Percentiles rank a stretch among this genome's conserved stretches.
phyloP scores from a whole-genome alignment of 352 stramenopile species.

The Pythium coloratum region DNA sequence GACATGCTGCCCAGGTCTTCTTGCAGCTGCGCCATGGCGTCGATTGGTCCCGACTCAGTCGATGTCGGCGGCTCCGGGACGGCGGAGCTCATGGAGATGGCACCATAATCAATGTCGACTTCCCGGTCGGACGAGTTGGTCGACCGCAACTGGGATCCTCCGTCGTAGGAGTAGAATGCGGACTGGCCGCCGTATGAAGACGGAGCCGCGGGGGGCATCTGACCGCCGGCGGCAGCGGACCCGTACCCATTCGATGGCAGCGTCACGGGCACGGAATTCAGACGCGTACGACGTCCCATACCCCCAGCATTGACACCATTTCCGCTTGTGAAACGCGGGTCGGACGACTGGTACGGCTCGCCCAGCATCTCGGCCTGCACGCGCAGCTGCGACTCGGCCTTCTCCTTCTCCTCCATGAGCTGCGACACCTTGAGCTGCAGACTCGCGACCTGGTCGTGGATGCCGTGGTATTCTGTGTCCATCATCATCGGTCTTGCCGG shows the following conservation, averaged over 20 bases:
- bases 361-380: conserved; percentile 65
- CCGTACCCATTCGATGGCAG: conserved; percentile 22
- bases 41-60: conserved; percentile 9
- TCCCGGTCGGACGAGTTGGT: conserved; percentile 24
- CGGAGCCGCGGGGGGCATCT: not conserved
- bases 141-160: conserved; percentile 15
- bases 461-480: conserved; percentile 42
- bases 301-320: not conserved
- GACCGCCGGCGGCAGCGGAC: not conserved
- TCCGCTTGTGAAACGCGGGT: not conserved
- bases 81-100: conserved; percentile 21
- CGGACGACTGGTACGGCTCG: conserved; percentile 19
- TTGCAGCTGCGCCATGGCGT: conserved; percentile 25
- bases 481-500: conserved; percentile 42
- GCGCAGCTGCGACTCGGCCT: conserved; percentile 73
- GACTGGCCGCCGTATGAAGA: conserved; percentile 5
- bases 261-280: conserved; percentile 67
- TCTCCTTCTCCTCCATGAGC: conserved; percentile 85
- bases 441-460: conserved; percentile 79
- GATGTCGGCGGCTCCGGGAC: conserved; percentile 26
- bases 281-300: conserved; percentile 37
- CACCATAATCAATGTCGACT: conserved; percentile 27
- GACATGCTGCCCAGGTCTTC: conserved; percentile 34
- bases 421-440: conserved; percentile 84
- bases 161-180: conserved; percentile 22